These are phyloP conservation scores for Nicotiana benthamiana DNA, from an alignment of 257 asterid genomes.

Conservation along the genomic window DNA sequence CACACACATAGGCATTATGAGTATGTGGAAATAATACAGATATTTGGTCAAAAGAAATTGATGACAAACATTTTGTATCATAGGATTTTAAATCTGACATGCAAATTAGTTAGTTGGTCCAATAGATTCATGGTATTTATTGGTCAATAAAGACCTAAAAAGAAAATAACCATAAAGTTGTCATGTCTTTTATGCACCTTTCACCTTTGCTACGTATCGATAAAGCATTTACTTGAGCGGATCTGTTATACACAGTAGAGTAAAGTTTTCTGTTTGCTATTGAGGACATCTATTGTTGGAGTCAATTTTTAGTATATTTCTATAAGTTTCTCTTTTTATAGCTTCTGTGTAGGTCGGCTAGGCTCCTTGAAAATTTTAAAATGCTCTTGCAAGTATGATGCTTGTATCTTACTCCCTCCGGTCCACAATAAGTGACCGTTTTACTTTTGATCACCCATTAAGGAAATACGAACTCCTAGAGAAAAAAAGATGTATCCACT, in stretches of 20 bases:
- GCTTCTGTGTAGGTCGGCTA: background rate
- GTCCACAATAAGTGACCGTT: too few species aligned
- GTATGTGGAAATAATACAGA: background rate
- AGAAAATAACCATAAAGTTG: background rate
- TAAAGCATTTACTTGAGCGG: background rate
- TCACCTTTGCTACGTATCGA: background rate
- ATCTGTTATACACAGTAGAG: background rate
- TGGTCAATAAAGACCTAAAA: background rate
- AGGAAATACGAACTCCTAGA: too few species aligned
- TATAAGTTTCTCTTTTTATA: background rate
- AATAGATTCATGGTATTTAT: background rate
- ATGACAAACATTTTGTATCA: background rate
- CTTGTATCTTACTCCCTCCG: too few species aligned
- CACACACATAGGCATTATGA: background rate
- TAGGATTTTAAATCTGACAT: background rate
- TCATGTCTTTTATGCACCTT: background rate
- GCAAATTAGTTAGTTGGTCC: background rate
- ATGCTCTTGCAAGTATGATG: background rate
- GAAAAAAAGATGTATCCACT: too few species aligned
- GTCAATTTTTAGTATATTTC: background rate
- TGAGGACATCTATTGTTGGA: background rate
- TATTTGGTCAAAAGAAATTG: background rate
- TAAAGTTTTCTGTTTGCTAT: background rate
- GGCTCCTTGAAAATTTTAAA: background rate
- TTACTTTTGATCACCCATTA: too few species aligned